Evolutionary conservation across 2,329 filamentous ascomycete genomes (phyloP), one percentile per base, ranked within the genome.

Genomic region (Scolecobasidium constrictum): DNA sequence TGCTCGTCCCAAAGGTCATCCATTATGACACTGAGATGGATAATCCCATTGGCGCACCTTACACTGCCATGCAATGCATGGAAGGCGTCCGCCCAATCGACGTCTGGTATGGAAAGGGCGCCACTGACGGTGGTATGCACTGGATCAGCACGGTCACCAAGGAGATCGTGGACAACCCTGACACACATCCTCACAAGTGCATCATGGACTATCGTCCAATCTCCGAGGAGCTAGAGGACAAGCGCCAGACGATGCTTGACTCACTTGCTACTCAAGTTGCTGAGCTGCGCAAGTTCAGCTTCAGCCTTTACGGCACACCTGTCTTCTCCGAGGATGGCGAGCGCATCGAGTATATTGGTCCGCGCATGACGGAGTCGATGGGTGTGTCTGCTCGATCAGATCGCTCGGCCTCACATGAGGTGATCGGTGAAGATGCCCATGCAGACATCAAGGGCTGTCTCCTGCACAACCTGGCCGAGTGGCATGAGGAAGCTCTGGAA

Each of bases 11-110:
- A 12, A 20, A n/a, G 4, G 28, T 42, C 17, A 22, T 35, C n/a
- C 17, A 19, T 21, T 42, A 18, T 17, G 19, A 42, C 16, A 22
- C 16, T n/a, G 19, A 13, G 17, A 17, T 42, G 5, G 28, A 42
- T 9, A 42, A 42, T 15, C 11, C 12, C 5, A n/a, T 42, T 35
- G 40, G 40, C 3, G 28, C 26, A 20, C 40, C 40, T 3, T 42
- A 3, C 15, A 42, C 22, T 5, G 20, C 35, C 13, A 42, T 35
- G 28, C 5, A 9, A 26, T 19, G 13, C 31, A 12, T 42, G 4
- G 28, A 42, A 6, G 40, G 40, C 3, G 2, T 2, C 6, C 5
- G 18, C 2, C 17, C 40, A 17, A 3, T 2, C 2, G 4, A 35
- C 3, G 6, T 35, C 5, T 40, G 38, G 22, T 33, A 17, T 5